Conservation (phyloP, 1,139 yeast species). For the Sugiyamaella neomexicana region DNA sequence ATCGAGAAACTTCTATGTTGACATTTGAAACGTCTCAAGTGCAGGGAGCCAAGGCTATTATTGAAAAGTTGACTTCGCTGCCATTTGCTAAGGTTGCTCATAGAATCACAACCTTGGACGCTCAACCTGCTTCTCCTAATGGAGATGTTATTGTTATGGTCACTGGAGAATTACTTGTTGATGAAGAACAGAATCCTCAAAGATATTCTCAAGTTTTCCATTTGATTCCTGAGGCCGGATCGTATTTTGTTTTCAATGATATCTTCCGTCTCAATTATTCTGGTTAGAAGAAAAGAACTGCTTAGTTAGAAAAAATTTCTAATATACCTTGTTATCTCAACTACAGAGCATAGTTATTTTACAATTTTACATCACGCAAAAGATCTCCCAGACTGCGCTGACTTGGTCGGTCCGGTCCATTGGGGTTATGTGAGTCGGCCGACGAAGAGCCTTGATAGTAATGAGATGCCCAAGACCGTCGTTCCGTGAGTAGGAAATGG, state of each 20-base stretch:
- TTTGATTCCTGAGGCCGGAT: slow-evolving; percentile 85
- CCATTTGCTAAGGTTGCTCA: slow-evolving; percentile 93
- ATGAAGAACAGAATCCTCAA: slow-evolving; percentile 93
- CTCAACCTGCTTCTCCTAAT: slow-evolving; percentile 93
- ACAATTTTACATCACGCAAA: slow-evolving; percentile 10
- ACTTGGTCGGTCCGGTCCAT: slow-evolving; percentile 2
- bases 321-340: neutral
- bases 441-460: slow-evolving; percentile 8
- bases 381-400: slow-evolving; percentile 13
- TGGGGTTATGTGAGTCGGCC: neutral
- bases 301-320: neutral
- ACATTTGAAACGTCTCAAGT: slow-evolving; percentile 93
- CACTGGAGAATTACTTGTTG: slow-evolving; percentile 90
- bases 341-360: neutral
- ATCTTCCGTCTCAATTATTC: slow-evolving; percentile 72
- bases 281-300: slow-evolving; percentile 10
- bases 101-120: slow-evolving; percentile 91
- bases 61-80: slow-evolving; percentile 81
- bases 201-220: slow-evolving; percentile 98
- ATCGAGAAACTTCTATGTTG: slow-evolving; percentile 95
- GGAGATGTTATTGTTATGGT: slow-evolving; percentile 98
- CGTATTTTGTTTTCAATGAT: slow-evolving; percentile 93
- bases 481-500: slow-evolving; percentile 38
- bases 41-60: slow-evolving; percentile 91
- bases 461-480: slow-evolving; percentile 24